Evolutionary conservation across 257 asterid genomes (phyloP), one percentile per base, ranked within the genome.

Genomic region (Osmanthus fragrans): DNA sequence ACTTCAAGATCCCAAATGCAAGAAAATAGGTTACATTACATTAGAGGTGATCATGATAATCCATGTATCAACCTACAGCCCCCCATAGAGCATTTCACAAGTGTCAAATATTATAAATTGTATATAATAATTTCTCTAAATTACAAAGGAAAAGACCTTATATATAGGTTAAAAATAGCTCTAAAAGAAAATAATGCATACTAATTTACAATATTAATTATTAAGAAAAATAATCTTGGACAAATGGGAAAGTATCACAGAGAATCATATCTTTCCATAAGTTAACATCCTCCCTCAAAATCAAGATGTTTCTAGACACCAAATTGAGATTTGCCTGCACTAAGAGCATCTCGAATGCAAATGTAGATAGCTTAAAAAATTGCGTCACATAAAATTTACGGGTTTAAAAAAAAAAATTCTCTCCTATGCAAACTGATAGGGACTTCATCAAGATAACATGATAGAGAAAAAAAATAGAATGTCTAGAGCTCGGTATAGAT

Each of bases 1-100:
- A 70, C 65, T 66, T 70, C 29, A 70, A 70, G 47, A 67, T 69
- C 60, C 74, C 73, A 70, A 67, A 72, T 81, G 45, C 18, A 33
- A 66, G 16, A 58, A 49, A 73, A 18, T 56, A 75, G 42, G 10
- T 73, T 39, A 42, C 42, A 71, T 32, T 71, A 9, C n/a, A 71
- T 23, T 63, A 71, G n/a, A 58, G 66, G 30, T 58, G 27, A 21
- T 58, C 66, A 58, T 58, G 30, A 21, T 23, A 58, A 21, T 11
- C 32, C 12, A 58, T 21, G 66, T n/a, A 58, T 56, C 29, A 56
- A 56, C 65, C 29, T n/a, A 6, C 23, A 18, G 19, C 8, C 12
- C 3, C 18, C 66, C 0, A n/a, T 7, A 9, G 30, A 21, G 66
- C 16, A 58, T 58, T 58, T 7, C 25, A 23, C 32, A 10, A 7